A percentile compares a stretch with the other conserved stretches of the same genome.
These are phyloP conservation scores for Elsinoe batatas DNA, from an alignment of 2,329 filamentous ascomycete species.

Conservation along the genomic window DNA sequence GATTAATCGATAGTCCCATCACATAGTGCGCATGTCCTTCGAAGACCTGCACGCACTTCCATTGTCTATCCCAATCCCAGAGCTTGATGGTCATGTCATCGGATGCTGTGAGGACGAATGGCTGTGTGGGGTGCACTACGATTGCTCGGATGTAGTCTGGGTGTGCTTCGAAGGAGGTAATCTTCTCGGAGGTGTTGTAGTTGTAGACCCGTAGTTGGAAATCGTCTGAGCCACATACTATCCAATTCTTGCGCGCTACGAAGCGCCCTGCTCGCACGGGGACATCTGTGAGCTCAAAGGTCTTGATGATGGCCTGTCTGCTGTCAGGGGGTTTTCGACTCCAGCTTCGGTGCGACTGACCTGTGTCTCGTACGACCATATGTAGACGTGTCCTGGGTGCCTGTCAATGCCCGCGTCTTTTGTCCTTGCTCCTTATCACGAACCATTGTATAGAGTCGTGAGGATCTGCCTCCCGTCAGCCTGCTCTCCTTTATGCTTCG, in stretches of 20 bases:
- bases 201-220: constrained; percentile 89
- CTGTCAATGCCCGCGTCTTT: constrained; percentile 1
- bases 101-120: constrained; percentile 89
- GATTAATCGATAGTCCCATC: constrained; percentile 94
- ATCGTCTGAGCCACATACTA: constrained; percentile 66
- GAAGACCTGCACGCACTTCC: constrained; percentile 96
- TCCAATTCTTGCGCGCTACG: constrained; percentile 95
- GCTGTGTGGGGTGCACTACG: constrained; percentile 86
- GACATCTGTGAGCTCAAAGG: constrained; percentile 96
- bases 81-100: constrained; percentile 99
- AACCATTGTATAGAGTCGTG: constrained; percentile 92
- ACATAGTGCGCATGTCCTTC: constrained; percentile 96
- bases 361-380: constrained; percentile 97
- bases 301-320: constrained; percentile 77
- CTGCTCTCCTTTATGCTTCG: constrained; percentile 24
- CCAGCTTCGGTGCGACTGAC: neutral
- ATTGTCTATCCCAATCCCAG: constrained; percentile 98
- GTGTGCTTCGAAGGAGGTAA: constrained; percentile 92
- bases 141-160: constrained; percentile 98
- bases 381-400: constrained; percentile 82
- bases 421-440: constrained; percentile 21
- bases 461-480: constrained; percentile 44
- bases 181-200: constrained; percentile 99
- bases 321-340: constrained; percentile 17
- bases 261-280: constrained; percentile 95